Evolutionary conservation across 169 alveolate species (phyloP).

Genomic region (Babesia gibsoni): DNA sequence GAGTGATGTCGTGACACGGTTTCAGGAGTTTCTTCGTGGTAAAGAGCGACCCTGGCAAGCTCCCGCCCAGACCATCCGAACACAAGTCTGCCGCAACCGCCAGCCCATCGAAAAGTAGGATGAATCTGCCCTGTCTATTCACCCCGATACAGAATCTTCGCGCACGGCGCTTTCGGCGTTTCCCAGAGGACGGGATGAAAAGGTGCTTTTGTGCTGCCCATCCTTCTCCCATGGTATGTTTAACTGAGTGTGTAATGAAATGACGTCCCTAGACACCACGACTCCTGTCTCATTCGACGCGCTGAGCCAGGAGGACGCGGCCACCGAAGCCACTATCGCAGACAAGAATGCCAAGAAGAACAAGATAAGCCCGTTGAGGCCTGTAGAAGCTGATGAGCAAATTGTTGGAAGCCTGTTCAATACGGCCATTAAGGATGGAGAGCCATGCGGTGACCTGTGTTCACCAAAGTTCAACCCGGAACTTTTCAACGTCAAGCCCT

Average conservation of each 20-base stretch:
- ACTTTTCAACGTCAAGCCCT: conserved; percentile 63
- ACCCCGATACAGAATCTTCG: not conserved
- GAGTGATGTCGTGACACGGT: not conserved
- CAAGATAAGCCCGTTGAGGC: not conserved
- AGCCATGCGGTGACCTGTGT: conserved; percentile 62
- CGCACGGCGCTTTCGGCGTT: not conserved
- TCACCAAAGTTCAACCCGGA: conserved; percentile 79
- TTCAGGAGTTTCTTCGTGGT: conserved; percentile 19
- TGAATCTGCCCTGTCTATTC: not conserved
- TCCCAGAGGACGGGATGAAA: not conserved
- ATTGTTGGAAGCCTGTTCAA: conserved; percentile 73
- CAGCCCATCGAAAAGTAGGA: not conserved
- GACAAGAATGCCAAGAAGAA: not conserved
- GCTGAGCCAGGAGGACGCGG: not conserved
- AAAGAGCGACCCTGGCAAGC: not conserved
- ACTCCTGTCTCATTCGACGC: not conserved
- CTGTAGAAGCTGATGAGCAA: conserved; percentile 50
- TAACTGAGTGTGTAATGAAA: not conserved
- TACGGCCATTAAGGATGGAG: conserved; percentile 55
- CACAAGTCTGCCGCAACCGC: no score
- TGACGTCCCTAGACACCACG: no score
- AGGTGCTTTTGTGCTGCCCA: not conserved
- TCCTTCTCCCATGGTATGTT: conserved; percentile 9
- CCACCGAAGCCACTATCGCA: not conserved
- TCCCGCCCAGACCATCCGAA: no score